Base-by-base conservation (phyloP, 768 basidiomycete genomes). In the Sarcodon sp. region DNA sequence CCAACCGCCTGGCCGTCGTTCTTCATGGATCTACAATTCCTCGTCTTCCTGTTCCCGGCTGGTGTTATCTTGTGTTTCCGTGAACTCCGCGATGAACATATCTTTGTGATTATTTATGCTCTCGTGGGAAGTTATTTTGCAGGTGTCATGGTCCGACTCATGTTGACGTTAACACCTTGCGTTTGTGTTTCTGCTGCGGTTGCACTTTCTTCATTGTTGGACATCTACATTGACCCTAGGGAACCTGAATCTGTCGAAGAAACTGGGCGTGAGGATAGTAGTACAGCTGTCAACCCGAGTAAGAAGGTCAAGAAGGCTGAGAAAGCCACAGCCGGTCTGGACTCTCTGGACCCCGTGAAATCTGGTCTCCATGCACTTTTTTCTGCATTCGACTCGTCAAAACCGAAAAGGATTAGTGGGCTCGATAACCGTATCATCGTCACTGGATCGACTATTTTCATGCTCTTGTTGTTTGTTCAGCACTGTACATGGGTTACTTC, bases 1-100 rank as follows among this genome's bases (percentile, higher is more conserved):
- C 96, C 96, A 13, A 98, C 96, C 5, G 96, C 96, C 35, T 99
- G 96, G 96, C 94, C 96, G 8, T 86, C 96, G 2, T 98, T 98
- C 76, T 98, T 94, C 72, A 98, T 97, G 85, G 96, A 99, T 63
- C 82, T 99, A 48, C 87, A 96, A 58, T 85, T 97, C 76, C 82
- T 99, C 61, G 86, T 98, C 54, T 97, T 92, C 78, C 68, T 92
- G 45, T 99, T 99, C 80, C 96, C 96, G 3, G 94, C 91, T 13
- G 96, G 96, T 54, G 90, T 98, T 35, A 70, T 87, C 59, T 68
- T 96, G 43, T 96, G 91, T 67, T 98, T 98, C 88, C 80, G 79
- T 51, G 76, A 93, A 58, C 74, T 99, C 16, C 80, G 90, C 31
- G 96, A 99, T 62, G 96, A 97, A 60, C 96, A 99, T 59, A 70